Percentiles rank a stretch among this genome's conserved stretches.
Evolutionary conservation across 495 filamentous ascomycete genomes (phyloP).

Genomic region (Penicillium goetzii): DNA sequence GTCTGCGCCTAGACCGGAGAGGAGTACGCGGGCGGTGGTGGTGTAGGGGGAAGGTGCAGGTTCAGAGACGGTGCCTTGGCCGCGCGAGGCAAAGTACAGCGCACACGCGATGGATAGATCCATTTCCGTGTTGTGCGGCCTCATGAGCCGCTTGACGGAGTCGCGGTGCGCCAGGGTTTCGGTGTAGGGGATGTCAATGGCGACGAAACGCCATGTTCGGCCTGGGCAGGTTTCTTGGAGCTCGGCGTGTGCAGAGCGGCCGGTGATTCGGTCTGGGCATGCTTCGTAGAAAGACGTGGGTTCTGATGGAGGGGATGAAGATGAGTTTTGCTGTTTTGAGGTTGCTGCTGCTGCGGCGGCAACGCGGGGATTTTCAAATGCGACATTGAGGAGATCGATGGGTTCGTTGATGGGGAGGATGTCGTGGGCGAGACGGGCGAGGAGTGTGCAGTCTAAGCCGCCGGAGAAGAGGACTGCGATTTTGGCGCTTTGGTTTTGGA

Average conservation of each 20-base stretch:
- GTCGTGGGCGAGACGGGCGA: conserved; percentile 84
- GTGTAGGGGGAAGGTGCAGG: conserved; percentile 49
- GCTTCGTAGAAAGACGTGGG: conserved; percentile 64
- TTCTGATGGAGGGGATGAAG: conserved; percentile 1
- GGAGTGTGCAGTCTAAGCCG: conserved; percentile 87
- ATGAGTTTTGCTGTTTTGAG: conserved; percentile 13
- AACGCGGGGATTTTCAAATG: conserved; percentile 90
- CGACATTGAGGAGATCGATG: conserved; percentile 93
- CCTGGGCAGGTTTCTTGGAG: conserved; percentile 70
- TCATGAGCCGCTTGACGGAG: conserved; percentile 73
- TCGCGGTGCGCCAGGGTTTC: conserved; percentile 73
- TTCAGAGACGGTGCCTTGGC: conserved; percentile 54
- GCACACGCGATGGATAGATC: conserved; percentile 94
- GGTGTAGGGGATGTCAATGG: conserved; percentile 79
- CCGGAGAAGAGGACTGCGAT: conserved; percentile 92
- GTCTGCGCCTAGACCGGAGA: conserved; percentile 94
- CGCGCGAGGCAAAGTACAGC: conserved; percentile 90
- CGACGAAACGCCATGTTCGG: conserved; percentile 78
- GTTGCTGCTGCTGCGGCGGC: conserved; percentile 49
- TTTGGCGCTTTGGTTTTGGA: conserved; percentile 46
- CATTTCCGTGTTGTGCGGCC: conserved; percentile 97
- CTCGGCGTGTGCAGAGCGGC: conserved; percentile 73
- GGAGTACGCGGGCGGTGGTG: conserved; percentile 77
- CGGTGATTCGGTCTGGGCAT: conserved; percentile 91
- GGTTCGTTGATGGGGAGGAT: conserved; percentile 65